Conservation (phyloP, 148 eudicot species). For the Amaranthus hypochondriacus region DNA sequence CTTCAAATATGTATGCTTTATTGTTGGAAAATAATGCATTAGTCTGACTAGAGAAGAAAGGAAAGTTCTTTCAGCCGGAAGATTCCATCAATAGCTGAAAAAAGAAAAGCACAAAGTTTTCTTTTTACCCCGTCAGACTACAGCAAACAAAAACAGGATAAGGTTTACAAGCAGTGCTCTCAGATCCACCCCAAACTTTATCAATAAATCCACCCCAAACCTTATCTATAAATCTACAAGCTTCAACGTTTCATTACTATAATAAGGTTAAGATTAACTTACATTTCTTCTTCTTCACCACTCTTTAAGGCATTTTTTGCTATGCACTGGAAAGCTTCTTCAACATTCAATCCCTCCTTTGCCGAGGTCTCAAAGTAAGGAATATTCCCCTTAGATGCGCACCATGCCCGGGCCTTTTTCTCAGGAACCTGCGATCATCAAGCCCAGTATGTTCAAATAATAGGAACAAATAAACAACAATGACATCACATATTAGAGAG, state of each 20-base stretch:
- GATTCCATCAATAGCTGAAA: no score
- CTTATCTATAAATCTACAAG: no score
- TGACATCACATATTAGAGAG: neutral
- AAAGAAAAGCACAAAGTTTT: no score
- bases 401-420: conserved; percentile 96
- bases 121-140: no score
- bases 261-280: conserved; percentile 28
- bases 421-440: conserved; percentile 65
- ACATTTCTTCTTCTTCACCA: conserved; percentile 95
- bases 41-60: no score
- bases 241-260: neutral
- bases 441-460: neutral
- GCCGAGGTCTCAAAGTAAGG: conserved; percentile 98
- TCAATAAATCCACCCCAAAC: no score
- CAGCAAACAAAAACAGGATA: no score
- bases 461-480: neutral
- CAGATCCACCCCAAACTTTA: no score
- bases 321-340: conserved; percentile 93
- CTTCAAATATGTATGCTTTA: no score
- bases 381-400: conserved; percentile 91
- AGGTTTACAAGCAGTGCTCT: no score
- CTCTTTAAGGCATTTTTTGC: conserved; percentile 84
- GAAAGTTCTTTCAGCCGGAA: no score
- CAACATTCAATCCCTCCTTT: conserved; percentile 82
- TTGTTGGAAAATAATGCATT: no score